phyloP scores from a whole-genome alignment of 202 grass and related monocot genomes.

The Eragrostis tef region DNA sequence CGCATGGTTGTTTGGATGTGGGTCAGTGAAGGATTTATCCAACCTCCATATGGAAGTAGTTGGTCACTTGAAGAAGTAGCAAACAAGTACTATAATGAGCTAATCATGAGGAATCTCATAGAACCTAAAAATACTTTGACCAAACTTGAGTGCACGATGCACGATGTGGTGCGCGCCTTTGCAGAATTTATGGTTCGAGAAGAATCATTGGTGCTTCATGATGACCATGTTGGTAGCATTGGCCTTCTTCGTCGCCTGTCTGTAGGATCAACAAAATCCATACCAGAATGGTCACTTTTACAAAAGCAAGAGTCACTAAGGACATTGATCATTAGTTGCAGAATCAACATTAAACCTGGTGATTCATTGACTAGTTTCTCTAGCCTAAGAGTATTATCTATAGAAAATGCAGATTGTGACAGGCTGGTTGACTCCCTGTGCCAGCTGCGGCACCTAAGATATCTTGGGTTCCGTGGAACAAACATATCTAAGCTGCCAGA shows the following conservation, averaged over 20 bases:
- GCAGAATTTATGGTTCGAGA: too few relatives aligned
- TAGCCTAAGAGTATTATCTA: background rate
- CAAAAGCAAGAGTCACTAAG: background rate
- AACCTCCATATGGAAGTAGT: background rate
- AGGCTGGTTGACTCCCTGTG: constrained; percentile 1
- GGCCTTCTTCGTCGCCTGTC: background rate
- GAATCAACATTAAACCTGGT: background rate
- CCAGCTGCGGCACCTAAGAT: constrained; percentile 50
- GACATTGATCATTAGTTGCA: background rate
- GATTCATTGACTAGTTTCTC: background rate
- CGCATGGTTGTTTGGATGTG: constrained; percentile 33
- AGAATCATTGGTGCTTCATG: background rate
- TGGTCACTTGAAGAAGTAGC: too few relatives aligned
- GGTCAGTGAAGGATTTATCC: constrained; percentile 57
- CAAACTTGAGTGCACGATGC: too few relatives aligned
- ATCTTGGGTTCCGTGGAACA: background rate
- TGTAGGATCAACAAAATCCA: background rate
- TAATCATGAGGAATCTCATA: too few relatives aligned
- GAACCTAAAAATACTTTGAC: too few relatives aligned
- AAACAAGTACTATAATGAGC: too few relatives aligned
- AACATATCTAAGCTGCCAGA: constrained; percentile 42
- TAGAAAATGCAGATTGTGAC: background rate
- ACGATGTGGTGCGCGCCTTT: too few relatives aligned
- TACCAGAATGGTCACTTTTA: background rate
- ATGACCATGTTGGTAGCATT: background rate